Evolutionary conservation across 768 basidiomycete species (phyloP).

Genomic region (Mycena pura): DNA sequence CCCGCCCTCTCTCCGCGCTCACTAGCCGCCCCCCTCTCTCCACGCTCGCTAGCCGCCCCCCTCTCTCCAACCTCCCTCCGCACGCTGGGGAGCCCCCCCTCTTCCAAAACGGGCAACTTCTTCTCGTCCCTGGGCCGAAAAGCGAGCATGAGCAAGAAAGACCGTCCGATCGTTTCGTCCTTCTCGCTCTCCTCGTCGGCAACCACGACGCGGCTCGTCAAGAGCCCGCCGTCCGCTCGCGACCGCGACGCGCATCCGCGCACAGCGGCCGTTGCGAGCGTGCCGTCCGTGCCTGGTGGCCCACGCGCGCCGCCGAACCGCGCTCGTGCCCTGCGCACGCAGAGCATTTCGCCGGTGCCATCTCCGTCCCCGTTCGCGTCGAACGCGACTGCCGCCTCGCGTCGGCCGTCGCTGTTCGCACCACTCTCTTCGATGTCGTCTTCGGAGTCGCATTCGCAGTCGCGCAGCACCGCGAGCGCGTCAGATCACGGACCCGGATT

Average conservation of each 20-base stretch:
- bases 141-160: conserved; percentile 58
- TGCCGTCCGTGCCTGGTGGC: conserved; percentile 73
- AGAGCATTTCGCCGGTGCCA: conserved; percentile 56
- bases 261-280: conserved; percentile 35
- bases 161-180: conserved; percentile 19
- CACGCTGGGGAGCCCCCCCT: conserved; percentile 50
- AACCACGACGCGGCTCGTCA: conserved; percentile 44
- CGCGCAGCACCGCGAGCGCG: neutral
- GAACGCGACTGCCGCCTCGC: conserved; percentile 37
- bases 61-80: conserved; percentile 58
- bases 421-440: conserved; percentile 18
- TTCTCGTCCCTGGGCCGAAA: conserved; percentile 80
- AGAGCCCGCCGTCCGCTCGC: conserved; percentile 40
- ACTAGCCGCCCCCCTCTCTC: conserved; percentile 32
- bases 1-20: conserved; percentile 43
- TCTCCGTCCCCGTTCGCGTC: conserved; percentile 32
- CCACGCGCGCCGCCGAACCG: conserved; percentile 74
- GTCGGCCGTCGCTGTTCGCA: conserved; percentile 47
- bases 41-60: conserved; percentile 19
- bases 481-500: conserved; percentile 67
- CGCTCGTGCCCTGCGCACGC: conserved; percentile 67
- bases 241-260: conserved; percentile 25
- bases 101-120: conserved; percentile 63
- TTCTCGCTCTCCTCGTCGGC: conserved; percentile 32
- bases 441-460: conserved; percentile 11